phyloP scores from a whole-genome alignment of 208 protist genomes.

The Novymonas esmeraldas region DNA sequence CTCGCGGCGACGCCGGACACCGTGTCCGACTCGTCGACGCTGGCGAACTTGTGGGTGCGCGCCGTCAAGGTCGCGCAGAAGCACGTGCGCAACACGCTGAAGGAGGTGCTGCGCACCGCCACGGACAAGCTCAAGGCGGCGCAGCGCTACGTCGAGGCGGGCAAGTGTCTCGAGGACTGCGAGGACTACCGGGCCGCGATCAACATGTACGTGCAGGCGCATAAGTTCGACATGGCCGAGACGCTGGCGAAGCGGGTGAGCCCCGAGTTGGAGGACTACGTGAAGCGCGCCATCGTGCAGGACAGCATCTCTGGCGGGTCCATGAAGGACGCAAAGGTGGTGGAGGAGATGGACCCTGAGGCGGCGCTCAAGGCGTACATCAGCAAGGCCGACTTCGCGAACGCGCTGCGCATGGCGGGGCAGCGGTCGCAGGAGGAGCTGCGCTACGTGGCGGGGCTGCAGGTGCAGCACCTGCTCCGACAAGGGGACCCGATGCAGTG shows the following conservation, averaged over 20 bases:
- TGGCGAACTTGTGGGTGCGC: slow-evolving; percentile 93
- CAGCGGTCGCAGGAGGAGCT: slow-evolving; percentile 67
- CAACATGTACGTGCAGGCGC: slow-evolving; percentile 94
- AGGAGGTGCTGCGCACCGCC: slow-evolving; percentile 77
- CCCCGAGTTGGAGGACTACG: slow-evolving; percentile 88
- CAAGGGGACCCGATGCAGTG: slow-evolving; percentile 57
- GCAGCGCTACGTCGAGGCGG: slow-evolving; percentile 86
- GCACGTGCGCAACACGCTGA: slow-evolving; percentile 83
- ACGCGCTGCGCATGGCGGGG: slow-evolving; percentile 81
- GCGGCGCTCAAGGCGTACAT: slow-evolving; percentile 91
- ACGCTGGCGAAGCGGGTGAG: slow-evolving; percentile 83
- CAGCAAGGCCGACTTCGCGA: slow-evolving; percentile 77
- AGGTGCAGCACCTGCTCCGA: slow-evolving; percentile 78
- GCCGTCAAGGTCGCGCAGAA: slow-evolving; percentile 95
- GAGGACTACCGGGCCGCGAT: slow-evolving; percentile 94
- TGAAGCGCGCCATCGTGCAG: slow-evolving; percentile 89
- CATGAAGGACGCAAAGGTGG: slow-evolving; percentile 77
- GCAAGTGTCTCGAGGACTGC: slow-evolving; percentile 89
- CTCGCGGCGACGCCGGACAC: slow-evolving; percentile 78
- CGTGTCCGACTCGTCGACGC: slow-evolving; percentile 60
- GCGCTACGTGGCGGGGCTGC: slow-evolving; percentile 69
- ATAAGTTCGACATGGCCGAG: slow-evolving; percentile 93
- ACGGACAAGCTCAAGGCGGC: slow-evolving; percentile 82
- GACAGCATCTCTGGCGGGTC: slow-evolving; percentile 85
- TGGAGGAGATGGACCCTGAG: slow-evolving; percentile 90